Percentiles rank a stretch among this genome's conserved stretches.
Conservation (phyloP, 345 rosid species). For the Luvunga scandens region DNA sequence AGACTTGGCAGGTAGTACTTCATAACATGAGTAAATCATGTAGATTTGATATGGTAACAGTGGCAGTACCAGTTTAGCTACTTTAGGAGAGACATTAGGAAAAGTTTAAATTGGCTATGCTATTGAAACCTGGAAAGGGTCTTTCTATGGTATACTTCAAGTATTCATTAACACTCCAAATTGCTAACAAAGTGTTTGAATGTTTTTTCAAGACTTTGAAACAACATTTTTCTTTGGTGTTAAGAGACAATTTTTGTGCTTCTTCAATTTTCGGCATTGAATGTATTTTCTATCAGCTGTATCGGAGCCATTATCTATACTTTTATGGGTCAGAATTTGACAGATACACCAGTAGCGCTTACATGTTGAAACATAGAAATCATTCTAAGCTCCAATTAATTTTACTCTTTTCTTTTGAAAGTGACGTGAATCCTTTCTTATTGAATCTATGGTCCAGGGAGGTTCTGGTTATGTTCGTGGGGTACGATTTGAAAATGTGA, state of each 20-base stretch:
- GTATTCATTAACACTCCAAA: background rate
- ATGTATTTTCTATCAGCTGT: background rate
- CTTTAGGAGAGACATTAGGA: background rate
- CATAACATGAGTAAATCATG: background rate
- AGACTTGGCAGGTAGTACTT: constrained; percentile 90
- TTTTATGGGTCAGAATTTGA: background rate
- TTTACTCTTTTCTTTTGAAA: constrained; percentile 3
- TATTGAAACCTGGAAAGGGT: background rate
- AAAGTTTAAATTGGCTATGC: background rate
- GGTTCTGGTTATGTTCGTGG: constrained; percentile 90
- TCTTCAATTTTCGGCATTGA: background rate
- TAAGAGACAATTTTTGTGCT: background rate
- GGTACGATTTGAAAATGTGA: constrained; percentile 74
- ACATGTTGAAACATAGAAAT: background rate
- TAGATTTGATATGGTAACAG: background rate
- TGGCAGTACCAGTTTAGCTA: background rate
- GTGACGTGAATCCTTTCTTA: background rate
- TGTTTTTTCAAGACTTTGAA: background rate
- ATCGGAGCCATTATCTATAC: background rate
- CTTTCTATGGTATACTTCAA: background rate
- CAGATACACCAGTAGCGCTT: background rate
- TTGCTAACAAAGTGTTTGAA: background rate
- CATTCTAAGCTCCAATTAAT: background rate
- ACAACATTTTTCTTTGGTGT: background rate
- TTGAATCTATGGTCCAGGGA: constrained; percentile 46